Conservation (phyloP, 2,329 filamentous ascomycete species). For the Tolypocladium tropicale region DNA sequence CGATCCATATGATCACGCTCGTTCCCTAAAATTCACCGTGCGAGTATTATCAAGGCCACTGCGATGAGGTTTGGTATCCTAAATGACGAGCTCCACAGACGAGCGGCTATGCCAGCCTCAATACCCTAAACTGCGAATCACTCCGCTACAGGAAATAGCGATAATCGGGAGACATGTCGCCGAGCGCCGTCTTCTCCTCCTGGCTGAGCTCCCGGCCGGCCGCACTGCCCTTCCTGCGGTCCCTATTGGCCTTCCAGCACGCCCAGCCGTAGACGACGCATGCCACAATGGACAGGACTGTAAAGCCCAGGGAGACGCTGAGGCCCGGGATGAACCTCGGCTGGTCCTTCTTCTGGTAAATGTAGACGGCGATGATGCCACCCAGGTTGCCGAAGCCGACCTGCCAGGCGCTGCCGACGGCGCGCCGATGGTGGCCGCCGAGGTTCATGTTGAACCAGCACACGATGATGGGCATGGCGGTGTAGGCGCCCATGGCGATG, state of each 20-base stretch:
- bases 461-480: slow-evolving; percentile 79
- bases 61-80: background rate
- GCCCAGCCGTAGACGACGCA: slow-evolving; percentile 50
- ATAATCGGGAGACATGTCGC: slow-evolving; percentile 50
- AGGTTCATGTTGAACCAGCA: slow-evolving; percentile 81
- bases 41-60: too few relatives aligned
- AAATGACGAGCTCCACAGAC: background rate
- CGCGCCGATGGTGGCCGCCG: slow-evolving; percentile 59
- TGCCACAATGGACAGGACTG: slow-evolving; percentile 52
- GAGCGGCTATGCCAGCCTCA: background rate
- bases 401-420: slow-evolving; percentile 66
- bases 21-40: too few relatives aligned
- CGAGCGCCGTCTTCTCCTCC: slow-evolving; percentile 50
- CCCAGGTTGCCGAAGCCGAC: slow-evolving; percentile 72
- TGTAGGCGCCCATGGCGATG: slow-evolving; percentile 69
- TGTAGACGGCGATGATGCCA: slow-evolving; percentile 67
- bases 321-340: slow-evolving; percentile 65
- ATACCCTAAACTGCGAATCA: too few relatives aligned
- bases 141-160: slow-evolving; percentile 40
- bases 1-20: too few relatives aligned
- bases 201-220: slow-evolving; percentile 37
- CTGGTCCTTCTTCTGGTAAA: slow-evolving; percentile 55
- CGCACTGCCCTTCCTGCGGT: slow-evolving; percentile 39
- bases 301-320: slow-evolving; percentile 65
- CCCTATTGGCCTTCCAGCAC: slow-evolving; percentile 50